phyloP scores from a whole-genome alignment of 176 grass and related monocot genomes.

The Triticum turgidum region DNA sequence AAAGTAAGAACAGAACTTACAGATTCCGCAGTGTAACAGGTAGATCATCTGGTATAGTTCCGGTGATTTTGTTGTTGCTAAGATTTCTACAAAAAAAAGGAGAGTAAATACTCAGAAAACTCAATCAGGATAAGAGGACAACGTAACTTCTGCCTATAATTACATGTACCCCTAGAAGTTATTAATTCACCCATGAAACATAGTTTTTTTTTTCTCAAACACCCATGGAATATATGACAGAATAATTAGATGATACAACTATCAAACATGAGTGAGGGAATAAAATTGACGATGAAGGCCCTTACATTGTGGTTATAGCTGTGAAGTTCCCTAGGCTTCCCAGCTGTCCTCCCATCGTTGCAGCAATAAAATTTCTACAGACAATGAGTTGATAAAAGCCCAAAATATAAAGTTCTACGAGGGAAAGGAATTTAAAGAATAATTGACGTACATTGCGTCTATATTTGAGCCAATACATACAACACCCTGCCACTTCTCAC shows the following conservation, averaged over 20 bases:
- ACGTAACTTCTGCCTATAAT: slow-evolving; percentile 7
- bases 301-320: slow-evolving; percentile 72
- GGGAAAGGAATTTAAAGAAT: slow-evolving; percentile 32
- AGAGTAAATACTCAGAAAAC: slow-evolving; percentile 20
- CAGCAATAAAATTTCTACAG: slow-evolving; percentile 73
- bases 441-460: slow-evolving; percentile 71
- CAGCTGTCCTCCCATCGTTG: slow-evolving; percentile 73
- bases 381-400: slow-evolving; percentile 38
- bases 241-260: slow-evolving; percentile 30
- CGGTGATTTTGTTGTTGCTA: slow-evolving; percentile 86
- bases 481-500: slow-evolving; percentile 84
- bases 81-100: slow-evolving; percentile 60
- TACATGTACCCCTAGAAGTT: not conserved
- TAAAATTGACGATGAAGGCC: not conserved
- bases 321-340: slow-evolving; percentile 69
- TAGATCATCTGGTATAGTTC: slow-evolving; percentile 76
- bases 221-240: not conserved
- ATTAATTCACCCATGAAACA: not conserved
- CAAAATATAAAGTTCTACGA: slow-evolving; percentile 27
- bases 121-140: not conserved
- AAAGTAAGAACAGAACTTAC: slow-evolving; percentile 55
- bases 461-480: slow-evolving; percentile 70
- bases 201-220: not conserved
- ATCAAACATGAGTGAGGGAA: not conserved
- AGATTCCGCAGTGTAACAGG: slow-evolving; percentile 73